Evolutionary conservation across 352 stramenopile species (phyloP), one percentile per base, ranked within the genome.

Genomic region (Pythium dissimile): DNA sequence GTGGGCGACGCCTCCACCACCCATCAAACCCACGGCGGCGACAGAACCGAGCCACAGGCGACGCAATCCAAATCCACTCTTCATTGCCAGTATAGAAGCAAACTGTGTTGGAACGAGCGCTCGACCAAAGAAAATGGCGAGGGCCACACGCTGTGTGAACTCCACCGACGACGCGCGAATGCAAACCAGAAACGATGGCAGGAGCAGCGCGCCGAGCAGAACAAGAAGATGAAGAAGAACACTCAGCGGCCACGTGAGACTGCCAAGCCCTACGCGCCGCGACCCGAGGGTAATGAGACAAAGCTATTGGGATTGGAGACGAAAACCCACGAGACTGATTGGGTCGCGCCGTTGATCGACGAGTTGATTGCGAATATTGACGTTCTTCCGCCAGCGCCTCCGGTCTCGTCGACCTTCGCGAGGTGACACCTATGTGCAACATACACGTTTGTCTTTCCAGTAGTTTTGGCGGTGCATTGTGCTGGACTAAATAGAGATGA

Each of bases 141-240:
- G 10, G 45, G 72, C 30, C 75, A 85, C 59, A 70, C 67, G 38
- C 69, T 85, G 16, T 85, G 75, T 30, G 60, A 77, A 39, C 50
- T 58, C 21, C 75, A 85, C 46, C 72, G 75, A 11, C 37, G 69
- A 39, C 77, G 79, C 50, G 72, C 73, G 32, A 85, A 85, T 50
- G 69, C 70, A 11, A 79, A 72, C 28, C 75, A 85, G 47, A 67
- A 67, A 15, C 66, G 68, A 5, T 49, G 37, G 38, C 50, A 52
- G 50, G 13, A 50, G 43, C 45, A 49, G 50, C 50, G 38, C n/a
- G n/a, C n/a, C n/a, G n/a, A n/a, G n/a, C n/a, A n/a, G n/a, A n/a
- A n/a, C n/a, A n/a, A n/a, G 37, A 28, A 50, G 50, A 23, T 30
- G 9, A 56, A 35, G 31, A 15, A 26, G 24, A 35, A 38, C 0